Evolutionary conservation across 257 asterid genomes (phyloP), one percentile per base, ranked within the genome.

Genomic region (Rhazya stricta): DNA sequence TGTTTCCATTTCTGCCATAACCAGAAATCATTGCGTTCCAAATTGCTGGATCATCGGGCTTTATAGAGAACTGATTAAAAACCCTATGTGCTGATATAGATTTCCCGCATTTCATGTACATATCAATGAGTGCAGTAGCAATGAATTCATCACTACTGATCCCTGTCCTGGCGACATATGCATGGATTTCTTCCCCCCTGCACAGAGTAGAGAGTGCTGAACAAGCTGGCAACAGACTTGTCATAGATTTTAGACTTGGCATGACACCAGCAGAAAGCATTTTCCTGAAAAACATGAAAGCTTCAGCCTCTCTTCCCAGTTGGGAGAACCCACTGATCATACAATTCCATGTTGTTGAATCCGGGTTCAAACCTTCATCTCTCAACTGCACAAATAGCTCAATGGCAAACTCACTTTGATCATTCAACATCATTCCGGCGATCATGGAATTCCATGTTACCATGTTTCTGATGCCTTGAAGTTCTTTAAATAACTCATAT

Each of bases 21-120:
- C 99, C 99, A 54, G 91, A 90, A 65, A 94, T 94, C 93, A 90
- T 94, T 23, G 96, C 96, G 74, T 94, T 94, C 98, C 99, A 94
- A 68, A 90, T 79, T 23, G 91, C 91, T 18, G 99, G 94, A 80
- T 94, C 98, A 12, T 77, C 74, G 45, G 90, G 85, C 83, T 82
- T 84, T 62, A 51, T 63, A 36, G 71, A 77, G 72, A 88, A 85
- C 80, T 84, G 87, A 50, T 81, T 69, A 78, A 92, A 95, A 73
- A 86, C 54, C 42, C 41, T 78, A 56, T 53, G 45, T 2, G 93
- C 97, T 48, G 67, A 75, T 67, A 73, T 80, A 76, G 88, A 83
- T 39, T 72, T 77, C 65, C 96, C 98, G 69, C 94, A 91, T 81
- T 92, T 92, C 98, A 92, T 89, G 63, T 95, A 95, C 96, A 92